Conservation (phyloP, 345 rosid species). For the Cardiospermum halicacabum region DNA sequence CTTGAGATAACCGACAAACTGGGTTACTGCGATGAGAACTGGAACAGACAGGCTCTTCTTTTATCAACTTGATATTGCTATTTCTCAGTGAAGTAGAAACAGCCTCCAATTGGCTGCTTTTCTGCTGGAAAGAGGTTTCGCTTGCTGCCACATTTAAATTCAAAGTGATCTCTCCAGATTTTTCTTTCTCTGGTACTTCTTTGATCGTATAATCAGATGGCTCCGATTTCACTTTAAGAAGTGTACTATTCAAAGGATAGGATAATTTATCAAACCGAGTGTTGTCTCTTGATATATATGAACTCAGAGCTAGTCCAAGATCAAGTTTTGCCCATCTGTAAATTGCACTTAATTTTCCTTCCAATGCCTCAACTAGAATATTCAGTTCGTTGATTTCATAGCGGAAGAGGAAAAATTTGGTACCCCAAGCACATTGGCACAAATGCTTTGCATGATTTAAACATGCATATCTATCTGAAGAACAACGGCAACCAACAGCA, state of each 20-base stretch:
- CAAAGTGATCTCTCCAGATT: constrained; percentile 24
- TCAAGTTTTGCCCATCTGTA: constrained; percentile 98
- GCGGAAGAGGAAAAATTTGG: constrained; percentile 81
- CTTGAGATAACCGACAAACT: constrained; percentile 35
- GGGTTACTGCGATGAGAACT: constrained; percentile 28
- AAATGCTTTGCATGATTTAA: constrained; percentile 83
- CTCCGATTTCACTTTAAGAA: constrained; percentile 30
- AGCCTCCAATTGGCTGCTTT: constrained; percentile 29
- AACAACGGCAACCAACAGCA: constrained; percentile 94
- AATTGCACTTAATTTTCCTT: constrained; percentile 89
- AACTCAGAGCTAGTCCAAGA: constrained; percentile 84
- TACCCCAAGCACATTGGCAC: constrained; percentile 66
- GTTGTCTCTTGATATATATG: constrained; percentile 41
- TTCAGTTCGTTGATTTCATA: constrained; percentile 73
- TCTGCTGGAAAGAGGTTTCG: constrained; percentile 21
- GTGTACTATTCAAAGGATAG: constrained; percentile 31
- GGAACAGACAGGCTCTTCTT: constrained; percentile 28
- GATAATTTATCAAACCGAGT: constrained; percentile 34
- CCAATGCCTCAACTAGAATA: constrained; percentile 92
- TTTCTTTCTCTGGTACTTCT: constrained; percentile 36
- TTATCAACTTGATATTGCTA: constrained; percentile 19
- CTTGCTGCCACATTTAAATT: constrained; percentile 20
- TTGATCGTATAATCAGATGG: constrained; percentile 27
- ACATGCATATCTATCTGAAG: constrained; percentile 86
- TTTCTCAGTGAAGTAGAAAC: constrained; percentile 17